These are phyloP conservation scores for Mimosa bimucronata DNA, from an alignment of 306 rosid species.

Conservation along the genomic window DNA sequence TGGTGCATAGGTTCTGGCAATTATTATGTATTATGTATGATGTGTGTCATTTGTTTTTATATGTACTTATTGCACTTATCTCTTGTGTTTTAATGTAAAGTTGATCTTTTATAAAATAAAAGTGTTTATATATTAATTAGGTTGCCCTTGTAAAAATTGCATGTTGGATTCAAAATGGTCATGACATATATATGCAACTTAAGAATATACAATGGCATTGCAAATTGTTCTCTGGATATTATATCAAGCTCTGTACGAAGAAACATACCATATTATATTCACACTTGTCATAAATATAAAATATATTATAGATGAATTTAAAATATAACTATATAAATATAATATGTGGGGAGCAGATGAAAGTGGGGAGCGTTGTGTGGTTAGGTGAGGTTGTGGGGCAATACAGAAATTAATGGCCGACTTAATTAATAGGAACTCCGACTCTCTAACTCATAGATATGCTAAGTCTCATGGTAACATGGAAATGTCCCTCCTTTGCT, in stretches of 20 bases:
- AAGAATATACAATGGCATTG: background rate
- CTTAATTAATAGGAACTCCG: constrained; percentile 32
- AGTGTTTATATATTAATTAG: background rate
- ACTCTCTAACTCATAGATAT: constrained; percentile 33
- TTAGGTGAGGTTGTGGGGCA: constrained; percentile 69
- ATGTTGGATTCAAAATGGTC: background rate
- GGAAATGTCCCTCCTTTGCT: constrained; percentile 9
- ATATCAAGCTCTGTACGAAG: background rate
- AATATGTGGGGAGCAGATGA: constrained; percentile 35
- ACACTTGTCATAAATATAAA: background rate
- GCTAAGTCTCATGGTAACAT: constrained; percentile 33
- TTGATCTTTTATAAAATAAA: no score
- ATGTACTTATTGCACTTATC: no score
- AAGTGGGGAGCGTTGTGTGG: constrained; percentile 40
- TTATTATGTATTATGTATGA: no score
- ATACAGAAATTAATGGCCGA: constrained; percentile 50
- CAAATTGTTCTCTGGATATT: background rate
- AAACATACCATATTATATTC: background rate
- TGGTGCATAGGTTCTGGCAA: no score
- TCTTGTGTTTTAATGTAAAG: no score
- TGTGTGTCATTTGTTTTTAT: no score
- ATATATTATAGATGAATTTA: background rate
- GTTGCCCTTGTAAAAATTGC: background rate
- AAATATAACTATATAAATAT: no score
- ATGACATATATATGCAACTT: no score